Evolutionary conservation across 129 eudicot species (phyloP).

Genomic region (Logfia minima): DNA sequence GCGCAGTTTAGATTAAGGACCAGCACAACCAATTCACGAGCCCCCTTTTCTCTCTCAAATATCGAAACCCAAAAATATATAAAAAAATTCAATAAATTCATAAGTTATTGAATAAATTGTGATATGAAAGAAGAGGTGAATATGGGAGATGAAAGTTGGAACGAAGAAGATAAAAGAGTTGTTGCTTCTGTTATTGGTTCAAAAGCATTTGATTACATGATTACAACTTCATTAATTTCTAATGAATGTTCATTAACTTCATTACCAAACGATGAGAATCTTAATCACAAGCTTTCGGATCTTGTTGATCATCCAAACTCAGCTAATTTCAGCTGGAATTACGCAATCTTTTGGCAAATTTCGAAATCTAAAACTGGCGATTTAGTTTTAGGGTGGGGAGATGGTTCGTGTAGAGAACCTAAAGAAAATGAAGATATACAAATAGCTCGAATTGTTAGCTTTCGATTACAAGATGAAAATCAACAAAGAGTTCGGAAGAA

Average conservation of each 20-base stretch:
- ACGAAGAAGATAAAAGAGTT: conserved; percentile 71
- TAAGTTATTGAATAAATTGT: neutral
- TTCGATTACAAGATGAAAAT: conserved; percentile 60
- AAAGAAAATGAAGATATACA: conserved; percentile 68
- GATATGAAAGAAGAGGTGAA: conserved; percentile 47
- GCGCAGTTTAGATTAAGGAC: conserved; percentile 46
- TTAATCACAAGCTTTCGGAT: conserved; percentile 82
- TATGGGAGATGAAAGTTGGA: conserved; percentile 58
- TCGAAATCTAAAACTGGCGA: conserved; percentile 69
- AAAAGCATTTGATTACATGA: conserved; percentile 73
- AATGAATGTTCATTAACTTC: conserved; percentile 71
- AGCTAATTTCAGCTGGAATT: conserved; percentile 76
- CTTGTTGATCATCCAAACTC: conserved; percentile 73
- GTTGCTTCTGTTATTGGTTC: conserved; percentile 70
- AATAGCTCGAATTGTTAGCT: conserved; percentile 38
- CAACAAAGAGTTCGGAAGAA: conserved; percentile 73
- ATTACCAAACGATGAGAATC: conserved; percentile 61
- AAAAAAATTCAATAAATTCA: neutral
- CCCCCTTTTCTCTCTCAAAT: conserved; percentile 24
- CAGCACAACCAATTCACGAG: conserved; percentile 29
- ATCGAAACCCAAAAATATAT: conserved; percentile 5
- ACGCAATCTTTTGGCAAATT: conserved; percentile 85
- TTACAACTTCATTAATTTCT: conserved; percentile 52
- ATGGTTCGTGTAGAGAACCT: conserved; percentile 90
- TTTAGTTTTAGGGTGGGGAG: conserved; percentile 93